Evolutionary conservation across 768 basidiomycete species (phyloP).

Genomic region (Mrakia frigida): DNA sequence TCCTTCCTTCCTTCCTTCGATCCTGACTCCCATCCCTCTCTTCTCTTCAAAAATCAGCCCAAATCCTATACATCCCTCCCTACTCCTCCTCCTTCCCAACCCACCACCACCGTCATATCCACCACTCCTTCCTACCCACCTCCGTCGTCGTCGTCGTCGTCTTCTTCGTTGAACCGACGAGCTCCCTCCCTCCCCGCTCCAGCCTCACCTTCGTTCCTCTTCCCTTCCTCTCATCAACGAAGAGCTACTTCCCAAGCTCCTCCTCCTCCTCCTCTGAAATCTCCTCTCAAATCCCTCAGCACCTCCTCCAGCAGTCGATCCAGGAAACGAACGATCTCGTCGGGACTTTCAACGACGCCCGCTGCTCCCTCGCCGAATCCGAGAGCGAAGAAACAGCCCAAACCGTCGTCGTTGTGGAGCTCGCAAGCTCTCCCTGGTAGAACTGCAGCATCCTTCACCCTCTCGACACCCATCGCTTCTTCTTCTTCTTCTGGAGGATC

Average conservation of each 20-base stretch:
- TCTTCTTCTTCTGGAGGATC: no score
- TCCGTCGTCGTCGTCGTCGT: neutral
- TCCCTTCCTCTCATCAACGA: neutral
- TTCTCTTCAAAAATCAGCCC: no score
- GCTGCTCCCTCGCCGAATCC: conserved; percentile 9
- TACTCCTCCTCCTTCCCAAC: neutral
- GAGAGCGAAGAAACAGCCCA: conserved; percentile 12
- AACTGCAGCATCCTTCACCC: conserved; percentile 1
- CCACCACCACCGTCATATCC: neutral
- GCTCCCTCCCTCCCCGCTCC: conserved; percentile 8
- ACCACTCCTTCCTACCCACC: neutral
- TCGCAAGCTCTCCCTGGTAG: neutral
- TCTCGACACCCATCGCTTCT: conserved; percentile 18
- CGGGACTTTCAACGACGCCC: neutral
- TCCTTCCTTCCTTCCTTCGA: no score
- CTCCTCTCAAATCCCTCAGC: conserved; percentile 8
- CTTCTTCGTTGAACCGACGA: no score
- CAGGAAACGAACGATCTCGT: conserved; percentile 6
- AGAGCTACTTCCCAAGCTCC: conserved; percentile 15
- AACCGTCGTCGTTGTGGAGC: neutral
- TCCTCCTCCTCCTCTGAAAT: neutral
- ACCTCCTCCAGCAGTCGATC: conserved; percentile 5
- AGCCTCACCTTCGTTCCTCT: neutral
- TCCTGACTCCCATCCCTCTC: no score
- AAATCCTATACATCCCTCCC: neutral